Evolutionary conservation across 2,329 filamentous ascomycete species (phyloP).

Genomic region (Cladosporium colombiae): DNA sequence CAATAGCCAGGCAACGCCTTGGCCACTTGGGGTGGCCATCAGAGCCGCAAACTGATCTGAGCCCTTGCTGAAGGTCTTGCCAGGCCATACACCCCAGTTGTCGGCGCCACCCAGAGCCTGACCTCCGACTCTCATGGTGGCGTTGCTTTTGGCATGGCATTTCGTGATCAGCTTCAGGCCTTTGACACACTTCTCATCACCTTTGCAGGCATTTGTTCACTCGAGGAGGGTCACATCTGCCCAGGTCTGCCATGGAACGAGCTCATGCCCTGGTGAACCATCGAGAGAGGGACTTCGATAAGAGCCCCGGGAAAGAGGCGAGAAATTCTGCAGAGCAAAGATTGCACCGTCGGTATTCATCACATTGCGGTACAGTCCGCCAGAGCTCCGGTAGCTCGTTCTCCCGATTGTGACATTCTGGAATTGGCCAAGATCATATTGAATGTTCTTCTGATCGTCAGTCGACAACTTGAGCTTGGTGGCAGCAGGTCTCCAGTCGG

Average conservation of each 20-base stretch:
- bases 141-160: slow-evolving; percentile 1
- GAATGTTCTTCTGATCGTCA: neutral
- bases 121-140: neutral
- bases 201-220: slow-evolving; percentile 11
- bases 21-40: slow-evolving; percentile 22
- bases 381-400: neutral
- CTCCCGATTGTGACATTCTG: slow-evolving; percentile 14
- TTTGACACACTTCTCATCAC: slow-evolving; percentile 9
- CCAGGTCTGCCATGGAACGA: slow-evolving; percentile 10
- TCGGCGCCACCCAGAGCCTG: slow-evolving; percentile 12
- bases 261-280: neutral
- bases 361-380: neutral
- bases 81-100: slow-evolving; percentile 1
- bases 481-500: neutral
- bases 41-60: slow-evolving; percentile 20
- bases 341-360: slow-evolving; percentile 13
- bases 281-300: neutral
- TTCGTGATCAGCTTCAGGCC: slow-evolving; percentile 13
- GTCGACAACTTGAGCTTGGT: neutral
- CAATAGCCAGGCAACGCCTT: slow-evolving; percentile 22
- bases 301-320: neutral
- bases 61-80: slow-evolving; percentile 7
- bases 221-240: slow-evolving; percentile 10
- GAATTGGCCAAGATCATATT: slow-evolving; percentile 7
- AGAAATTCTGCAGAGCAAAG: neutral